Conservation (phyloP, 2,329 filamentous ascomycete species). For the Epichloe hybrida region DNA sequence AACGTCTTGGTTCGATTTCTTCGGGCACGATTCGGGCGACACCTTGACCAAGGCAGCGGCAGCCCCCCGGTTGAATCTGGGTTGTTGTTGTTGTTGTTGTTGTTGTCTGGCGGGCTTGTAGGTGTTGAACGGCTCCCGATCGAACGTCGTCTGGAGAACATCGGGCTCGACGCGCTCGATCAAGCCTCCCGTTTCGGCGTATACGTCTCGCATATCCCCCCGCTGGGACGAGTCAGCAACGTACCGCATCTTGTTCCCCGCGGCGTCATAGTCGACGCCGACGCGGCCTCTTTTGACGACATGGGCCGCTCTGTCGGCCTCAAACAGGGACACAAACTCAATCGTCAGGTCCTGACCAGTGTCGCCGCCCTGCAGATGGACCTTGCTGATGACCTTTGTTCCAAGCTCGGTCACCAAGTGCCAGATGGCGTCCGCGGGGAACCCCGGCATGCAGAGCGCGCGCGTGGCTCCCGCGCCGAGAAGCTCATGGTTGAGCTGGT, state of each 20-base stretch:
- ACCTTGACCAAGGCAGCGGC: no score
- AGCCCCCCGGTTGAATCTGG: no score
- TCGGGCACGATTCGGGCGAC: not conserved
- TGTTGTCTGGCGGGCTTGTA: not conserved
- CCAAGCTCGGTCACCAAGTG: constrained; percentile 8
- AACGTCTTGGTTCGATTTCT: not conserved
- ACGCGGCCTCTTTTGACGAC: not conserved
- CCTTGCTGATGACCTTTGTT: constrained; percentile 1
- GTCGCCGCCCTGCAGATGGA: not conserved
- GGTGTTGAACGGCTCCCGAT: not conserved
- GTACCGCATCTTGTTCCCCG: not conserved
- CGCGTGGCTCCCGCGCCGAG: constrained; percentile 2
- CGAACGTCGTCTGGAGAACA: not conserved
- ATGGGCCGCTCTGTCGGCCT: constrained; percentile 1
- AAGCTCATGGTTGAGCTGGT: not conserved
- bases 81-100: no score
- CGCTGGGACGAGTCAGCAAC: not conserved
- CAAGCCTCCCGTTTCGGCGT: not conserved
- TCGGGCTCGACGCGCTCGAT: not conserved
- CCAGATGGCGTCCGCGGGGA: constrained; percentile 12
- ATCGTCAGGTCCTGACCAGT: constrained; percentile 5
- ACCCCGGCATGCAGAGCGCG: constrained; percentile 6
- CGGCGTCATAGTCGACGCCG: not conserved
- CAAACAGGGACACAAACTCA: constrained; percentile 10
- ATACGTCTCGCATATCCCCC: not conserved